phyloP scores from a whole-genome alignment of 2,329 filamentous ascomycete genomes.

The Verticillium klebahnii region DNA sequence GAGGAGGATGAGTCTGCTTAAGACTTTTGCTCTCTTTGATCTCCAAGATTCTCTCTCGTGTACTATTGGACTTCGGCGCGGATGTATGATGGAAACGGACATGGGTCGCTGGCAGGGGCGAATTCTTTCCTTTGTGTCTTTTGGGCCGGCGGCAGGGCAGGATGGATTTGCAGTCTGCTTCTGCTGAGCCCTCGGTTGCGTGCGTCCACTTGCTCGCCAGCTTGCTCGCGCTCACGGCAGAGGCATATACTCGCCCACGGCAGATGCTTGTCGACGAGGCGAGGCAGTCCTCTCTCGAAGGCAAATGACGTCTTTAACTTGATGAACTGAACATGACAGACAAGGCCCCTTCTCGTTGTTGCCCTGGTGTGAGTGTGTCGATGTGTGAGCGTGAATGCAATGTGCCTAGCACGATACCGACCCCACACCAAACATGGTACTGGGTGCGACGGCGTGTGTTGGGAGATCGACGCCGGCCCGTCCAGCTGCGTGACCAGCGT shows the following conservation, averaged over 20 bases:
- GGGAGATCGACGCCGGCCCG: background rate
- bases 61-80: conserved; percentile 1
- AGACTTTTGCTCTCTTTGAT: conserved; percentile 1
- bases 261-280: background rate
- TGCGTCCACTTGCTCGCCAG: background rate
- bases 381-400: background rate
- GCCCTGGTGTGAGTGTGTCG: background rate
- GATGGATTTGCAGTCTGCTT: conserved; percentile 3
- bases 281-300: no score
- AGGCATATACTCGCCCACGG: background rate
- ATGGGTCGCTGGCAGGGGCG: background rate
- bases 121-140: background rate
- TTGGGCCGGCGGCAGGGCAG: background rate
- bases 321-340: background rate
- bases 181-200: conserved; percentile 1
- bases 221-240: background rate
- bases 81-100: conserved; percentile 1
- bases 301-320: background rate
- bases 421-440: background rate
- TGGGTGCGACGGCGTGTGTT: background rate
- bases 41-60: background rate
- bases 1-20: conserved; percentile 49
- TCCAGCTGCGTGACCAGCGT: background rate
- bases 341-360: background rate
- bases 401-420: background rate